Conservation (phyloP, 768 basidiomycete species). For the Termitomyces sp. region DNA sequence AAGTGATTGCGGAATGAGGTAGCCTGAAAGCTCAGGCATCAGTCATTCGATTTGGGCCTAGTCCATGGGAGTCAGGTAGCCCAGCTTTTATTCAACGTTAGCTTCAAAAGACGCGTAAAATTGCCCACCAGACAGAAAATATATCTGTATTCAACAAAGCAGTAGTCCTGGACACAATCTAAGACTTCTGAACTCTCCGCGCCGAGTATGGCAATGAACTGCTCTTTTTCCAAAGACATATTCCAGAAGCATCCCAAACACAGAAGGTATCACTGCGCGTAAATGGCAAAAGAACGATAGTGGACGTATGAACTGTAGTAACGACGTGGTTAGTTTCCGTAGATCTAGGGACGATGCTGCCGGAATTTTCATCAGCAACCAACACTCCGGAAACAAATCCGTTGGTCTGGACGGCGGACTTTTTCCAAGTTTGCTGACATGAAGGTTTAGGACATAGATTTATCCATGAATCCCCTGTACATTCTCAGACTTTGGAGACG, state of each 20-base stretch:
- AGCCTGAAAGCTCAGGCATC: too few species aligned
- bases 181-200: slow-evolving; percentile 31
- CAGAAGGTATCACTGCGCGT: slow-evolving; percentile 14
- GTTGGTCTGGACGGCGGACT: not conserved
- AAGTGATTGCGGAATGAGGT: too few species aligned
- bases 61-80: slow-evolving; percentile 26
- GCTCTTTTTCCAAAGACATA: slow-evolving; percentile 15
- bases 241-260: slow-evolving; percentile 8
- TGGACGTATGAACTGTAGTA: too few species aligned
- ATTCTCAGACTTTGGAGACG: slow-evolving; percentile 57
- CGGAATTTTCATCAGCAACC: not conserved
- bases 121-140: slow-evolving; percentile 29
- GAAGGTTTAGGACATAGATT: not conserved
- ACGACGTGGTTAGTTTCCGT: not conserved
- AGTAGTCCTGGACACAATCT: too few species aligned
- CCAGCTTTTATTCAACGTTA: slow-evolving; percentile 11
- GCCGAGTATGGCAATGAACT: slow-evolving; percentile 53
- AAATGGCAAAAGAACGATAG: slow-evolving; percentile 21
- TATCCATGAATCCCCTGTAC: not conserved
- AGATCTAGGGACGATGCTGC: not conserved
- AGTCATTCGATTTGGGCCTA: too few species aligned
- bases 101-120: not conserved
- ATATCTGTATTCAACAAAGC: slow-evolving; percentile 15
- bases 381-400: not conserved
- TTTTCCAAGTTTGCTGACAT: not conserved